Conservation (phyloP, 208 protist species). For the Trypanosoma scelopori region DNA sequence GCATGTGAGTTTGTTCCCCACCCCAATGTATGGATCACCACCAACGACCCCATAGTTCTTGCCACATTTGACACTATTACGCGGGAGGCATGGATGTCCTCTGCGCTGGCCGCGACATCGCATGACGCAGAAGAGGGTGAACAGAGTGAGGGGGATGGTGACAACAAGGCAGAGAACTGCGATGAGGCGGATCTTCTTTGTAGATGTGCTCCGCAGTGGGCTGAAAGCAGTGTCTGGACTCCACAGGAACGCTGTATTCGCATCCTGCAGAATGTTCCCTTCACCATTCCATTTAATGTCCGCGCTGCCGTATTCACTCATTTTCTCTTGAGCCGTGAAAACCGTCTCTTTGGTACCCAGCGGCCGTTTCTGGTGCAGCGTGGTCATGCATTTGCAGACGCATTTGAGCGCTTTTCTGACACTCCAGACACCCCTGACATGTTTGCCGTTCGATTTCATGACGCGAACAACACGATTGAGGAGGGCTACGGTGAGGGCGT, state of each 20-base stretch:
- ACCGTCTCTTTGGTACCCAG: not conserved
- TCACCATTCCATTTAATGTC: slow-evolving; percentile 71
- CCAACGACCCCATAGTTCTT: slow-evolving; percentile 21
- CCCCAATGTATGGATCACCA: slow-evolving; percentile 61
- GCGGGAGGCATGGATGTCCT: slow-evolving; percentile 35
- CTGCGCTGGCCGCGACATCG: not conserved
- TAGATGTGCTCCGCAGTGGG: slow-evolving; percentile 16
- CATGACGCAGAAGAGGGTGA: slow-evolving; percentile 1
- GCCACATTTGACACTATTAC: slow-evolving; percentile 30
- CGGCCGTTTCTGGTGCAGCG: slow-evolving; percentile 42
- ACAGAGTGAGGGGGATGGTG: not conserved
- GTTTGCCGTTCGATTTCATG: slow-evolving; percentile 62
- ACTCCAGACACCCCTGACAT: slow-evolving; percentile 43
- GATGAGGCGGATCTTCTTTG: not conserved
- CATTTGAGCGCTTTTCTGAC: slow-evolving; percentile 63
- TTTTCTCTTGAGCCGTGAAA: slow-evolving; percentile 40
- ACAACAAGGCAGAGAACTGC: slow-evolving; percentile 15
- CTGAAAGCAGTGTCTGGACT: slow-evolving; percentile 36
- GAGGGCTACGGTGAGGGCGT: slow-evolving; percentile 91
- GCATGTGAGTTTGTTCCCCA: slow-evolving; percentile 47
- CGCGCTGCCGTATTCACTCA: slow-evolving; percentile 62
- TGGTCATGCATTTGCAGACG: slow-evolving; percentile 80
- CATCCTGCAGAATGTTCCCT: slow-evolving; percentile 69
- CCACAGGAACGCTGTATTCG: slow-evolving; percentile 47
- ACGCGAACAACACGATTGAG: slow-evolving; percentile 52